phyloP scores from a whole-genome alignment of 305 asterid genomes.

The Fraxinus nigra region DNA sequence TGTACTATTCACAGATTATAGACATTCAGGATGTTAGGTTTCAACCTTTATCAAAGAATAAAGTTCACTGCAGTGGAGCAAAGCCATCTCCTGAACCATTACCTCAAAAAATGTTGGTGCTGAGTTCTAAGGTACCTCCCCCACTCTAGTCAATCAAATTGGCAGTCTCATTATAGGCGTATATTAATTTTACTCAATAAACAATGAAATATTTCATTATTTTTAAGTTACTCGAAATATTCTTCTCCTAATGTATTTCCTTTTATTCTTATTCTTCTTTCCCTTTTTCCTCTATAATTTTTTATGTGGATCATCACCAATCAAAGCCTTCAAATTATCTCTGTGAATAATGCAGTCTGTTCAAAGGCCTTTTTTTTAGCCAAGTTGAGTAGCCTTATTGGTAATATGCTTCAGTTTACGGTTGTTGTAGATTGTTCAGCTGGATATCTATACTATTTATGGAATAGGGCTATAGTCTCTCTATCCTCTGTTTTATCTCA shows the following conservation, averaged over 20 bases:
- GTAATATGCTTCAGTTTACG: neutral
- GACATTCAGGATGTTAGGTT: slow-evolving; percentile 73
- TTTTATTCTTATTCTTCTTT: neutral
- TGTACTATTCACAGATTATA: slow-evolving; percentile 51
- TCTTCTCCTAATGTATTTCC: neutral
- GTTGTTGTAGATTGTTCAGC: neutral
- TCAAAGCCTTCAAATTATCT: neutral
- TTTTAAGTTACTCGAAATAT: neutral
- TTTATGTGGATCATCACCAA: neutral
- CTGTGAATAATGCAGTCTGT: neutral
- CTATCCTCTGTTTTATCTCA: slow-evolving; percentile 6
- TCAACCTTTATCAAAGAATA: slow-evolving; percentile 57
- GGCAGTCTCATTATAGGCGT: slow-evolving; percentile 8
- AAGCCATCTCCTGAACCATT: slow-evolving; percentile 54
- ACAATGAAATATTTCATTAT: neutral
- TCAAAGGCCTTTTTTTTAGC: neutral
- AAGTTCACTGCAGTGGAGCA: slow-evolving; percentile 88
- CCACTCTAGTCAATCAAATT: neutral
- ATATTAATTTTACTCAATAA: neutral
- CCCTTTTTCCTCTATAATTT: neutral
- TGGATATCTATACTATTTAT: neutral
- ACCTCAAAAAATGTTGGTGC: slow-evolving; percentile 69
- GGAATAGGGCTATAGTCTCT: neutral
- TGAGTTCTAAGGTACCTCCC: slow-evolving; percentile 65
- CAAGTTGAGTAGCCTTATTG: neutral